Conservation (phyloP, 164 flowering plant genomes). For the Chimonanthus praecox region DNA sequence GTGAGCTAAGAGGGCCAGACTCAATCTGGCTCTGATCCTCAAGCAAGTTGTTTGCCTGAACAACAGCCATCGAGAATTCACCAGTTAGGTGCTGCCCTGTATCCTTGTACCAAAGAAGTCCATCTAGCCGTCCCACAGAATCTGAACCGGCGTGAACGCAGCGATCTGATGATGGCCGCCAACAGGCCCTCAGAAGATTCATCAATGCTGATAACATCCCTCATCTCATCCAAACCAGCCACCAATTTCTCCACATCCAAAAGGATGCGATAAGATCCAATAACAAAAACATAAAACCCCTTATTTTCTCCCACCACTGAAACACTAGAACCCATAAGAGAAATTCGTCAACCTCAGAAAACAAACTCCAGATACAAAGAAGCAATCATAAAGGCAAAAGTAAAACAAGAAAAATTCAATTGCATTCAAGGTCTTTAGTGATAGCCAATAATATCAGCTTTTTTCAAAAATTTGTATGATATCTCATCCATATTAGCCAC, state of each 20-base stretch:
- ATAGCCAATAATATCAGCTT: not conserved
- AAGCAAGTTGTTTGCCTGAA: constrained; percentile 72
- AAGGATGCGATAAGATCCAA: constrained; percentile 14
- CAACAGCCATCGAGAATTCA: constrained; percentile 82
- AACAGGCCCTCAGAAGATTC: constrained; percentile 66
- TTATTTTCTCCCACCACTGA: constrained; percentile 3
- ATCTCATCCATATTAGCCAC: not conserved
- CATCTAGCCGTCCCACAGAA: constrained; percentile 58
- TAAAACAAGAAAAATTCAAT: not conserved
- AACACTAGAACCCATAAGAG: not conserved
- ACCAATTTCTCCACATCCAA: constrained; percentile 41
- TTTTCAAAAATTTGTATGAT: not conserved
- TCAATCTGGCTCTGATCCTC: constrained; percentile 90
- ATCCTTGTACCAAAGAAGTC: constrained; percentile 82
- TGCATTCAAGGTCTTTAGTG: not conserved
- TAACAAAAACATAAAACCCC: not conserved
- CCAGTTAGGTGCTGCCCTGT: constrained; percentile 67
- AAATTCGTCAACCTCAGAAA: constrained; percentile 1
- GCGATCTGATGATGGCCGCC: constrained; percentile 50
- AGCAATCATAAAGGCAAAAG: not conserved
- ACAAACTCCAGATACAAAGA: not conserved
- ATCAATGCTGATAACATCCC: constrained; percentile 71
- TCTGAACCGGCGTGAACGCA: constrained; percentile 43
- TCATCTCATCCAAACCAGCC: constrained; percentile 61
- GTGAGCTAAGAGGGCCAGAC: constrained; percentile 55